Evolutionary conservation across 2,329 filamentous ascomycete genomes (phyloP), one percentile per base, ranked within the genome.

Genomic region (Rachicladosporium sp.): DNA sequence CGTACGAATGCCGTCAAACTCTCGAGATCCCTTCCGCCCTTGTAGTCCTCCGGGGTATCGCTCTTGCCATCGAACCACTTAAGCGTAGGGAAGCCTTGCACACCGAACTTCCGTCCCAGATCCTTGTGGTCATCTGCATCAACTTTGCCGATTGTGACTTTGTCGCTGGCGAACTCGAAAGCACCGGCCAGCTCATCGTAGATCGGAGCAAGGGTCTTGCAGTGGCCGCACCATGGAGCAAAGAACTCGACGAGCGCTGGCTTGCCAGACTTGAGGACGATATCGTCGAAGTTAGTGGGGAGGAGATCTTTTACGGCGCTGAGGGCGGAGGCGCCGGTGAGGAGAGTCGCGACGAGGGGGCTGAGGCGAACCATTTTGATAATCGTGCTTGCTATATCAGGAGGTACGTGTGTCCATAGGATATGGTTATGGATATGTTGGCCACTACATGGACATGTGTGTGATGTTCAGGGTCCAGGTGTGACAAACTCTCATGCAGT

Each of bases 11-110:
- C 71, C 38, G 70, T 73, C 65, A 98, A 67, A 60, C 81, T 85
- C 53, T 96, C 91, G 19, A 98, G 61, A 61, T 95, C 89, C 42
- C 91, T 77, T 23, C 84, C 87, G 44, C 84, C 80, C 44, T 75
- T 82, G 69, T 96, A 98, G 45, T 95, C 87, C 47, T 73, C 68
- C 0, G 89, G 88, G 56, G 75, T 80, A 44, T 86, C 78, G 60
- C 81, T 89, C 74, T 93, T 93, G 52, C 91, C 91, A 64, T 96
- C 88, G 56, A 98, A 98, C 74, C 77, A 98, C 67, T 98, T 98
- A 56, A 98, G 68, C 0, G 91, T 98, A 12, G 91, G 91, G 71
- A 96, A 98, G 12, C 93, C 93, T 65, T 91, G 81, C 36, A 98
- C 75, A 33, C 82, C 85, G 56, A 88, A 96, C 49, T 78, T 74